Evolutionary conservation across 2,329 filamentous ascomycete species (phyloP).

Genomic region (Pyrenochaeta sp.): DNA sequence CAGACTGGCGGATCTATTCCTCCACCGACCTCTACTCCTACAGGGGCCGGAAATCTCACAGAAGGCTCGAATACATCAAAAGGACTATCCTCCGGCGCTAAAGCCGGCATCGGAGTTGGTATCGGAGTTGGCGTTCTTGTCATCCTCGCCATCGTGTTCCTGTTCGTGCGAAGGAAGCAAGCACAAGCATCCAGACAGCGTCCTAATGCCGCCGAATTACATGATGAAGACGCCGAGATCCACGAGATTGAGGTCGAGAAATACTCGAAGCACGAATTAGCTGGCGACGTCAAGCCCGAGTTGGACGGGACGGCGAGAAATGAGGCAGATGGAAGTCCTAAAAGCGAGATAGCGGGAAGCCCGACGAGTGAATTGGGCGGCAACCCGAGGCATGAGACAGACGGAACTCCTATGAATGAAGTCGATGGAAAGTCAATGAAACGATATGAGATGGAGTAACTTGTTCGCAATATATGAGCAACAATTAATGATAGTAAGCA

Average conservation of each 20-base stretch:
- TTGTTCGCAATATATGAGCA: no score
- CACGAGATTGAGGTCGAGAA: neutral
- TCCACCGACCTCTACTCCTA: neutral
- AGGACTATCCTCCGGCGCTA: slow-evolving; percentile 6
- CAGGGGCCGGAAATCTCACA: neutral
- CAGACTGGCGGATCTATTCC: neutral
- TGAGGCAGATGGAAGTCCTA: neutral
- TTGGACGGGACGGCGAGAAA: no score
- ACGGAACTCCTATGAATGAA: neutral
- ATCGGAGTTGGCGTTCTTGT: slow-evolving; percentile 5
- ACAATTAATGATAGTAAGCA: no score
- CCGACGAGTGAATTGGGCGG: neutral
- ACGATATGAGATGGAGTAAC: neutral
- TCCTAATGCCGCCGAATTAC: neutral
- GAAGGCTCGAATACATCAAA: neutral
- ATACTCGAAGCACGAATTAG: neutral
- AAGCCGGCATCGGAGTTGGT: slow-evolving; percentile 9
- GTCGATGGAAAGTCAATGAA: neutral
- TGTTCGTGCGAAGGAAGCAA: slow-evolving; percentile 3
- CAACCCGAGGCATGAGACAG: neutral
- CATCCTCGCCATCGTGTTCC: neutral
- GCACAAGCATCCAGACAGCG: neutral
- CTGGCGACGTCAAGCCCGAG: neutral
- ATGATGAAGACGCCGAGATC: neutral
- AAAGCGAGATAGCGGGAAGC: neutral